phyloP scores from a whole-genome alignment of 306 rosid genomes.

The Acacia confusa region DNA sequence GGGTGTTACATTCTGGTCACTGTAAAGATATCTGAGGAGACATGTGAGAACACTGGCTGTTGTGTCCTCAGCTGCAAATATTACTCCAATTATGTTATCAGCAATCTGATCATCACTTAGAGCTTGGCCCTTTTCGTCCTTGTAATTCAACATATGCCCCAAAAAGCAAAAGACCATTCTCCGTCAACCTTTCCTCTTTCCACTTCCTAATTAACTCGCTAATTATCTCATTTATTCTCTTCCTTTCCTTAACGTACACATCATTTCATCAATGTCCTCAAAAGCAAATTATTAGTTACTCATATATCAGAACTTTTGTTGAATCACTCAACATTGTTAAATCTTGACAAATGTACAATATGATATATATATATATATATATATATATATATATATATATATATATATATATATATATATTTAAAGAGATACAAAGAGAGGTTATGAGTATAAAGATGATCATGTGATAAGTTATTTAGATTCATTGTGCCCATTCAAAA shows the following conservation, averaged over 20 bases:
- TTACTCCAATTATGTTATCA: conserved; percentile 85
- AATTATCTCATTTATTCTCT: conserved; percentile 61
- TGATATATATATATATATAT: no score
- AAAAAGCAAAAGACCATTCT: conserved; percentile 42
- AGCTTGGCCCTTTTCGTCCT: conserved; percentile 54
- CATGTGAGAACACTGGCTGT: conserved; percentile 88
- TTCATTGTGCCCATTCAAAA: no score
- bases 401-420: no score
- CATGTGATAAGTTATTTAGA: no score
- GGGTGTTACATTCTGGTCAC: no score
- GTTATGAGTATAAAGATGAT: no score
- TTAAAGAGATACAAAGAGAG: no score
- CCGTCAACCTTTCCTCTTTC: conserved; percentile 49
- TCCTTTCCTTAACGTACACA: conserved; percentile 54
- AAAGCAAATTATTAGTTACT: no score
- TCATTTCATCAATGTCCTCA: no score
- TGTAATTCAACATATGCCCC: conserved; percentile 62
- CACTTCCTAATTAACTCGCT: conserved; percentile 64
- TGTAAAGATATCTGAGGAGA: conserved; percentile 84
- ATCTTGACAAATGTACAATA: no score
- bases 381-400: no score
- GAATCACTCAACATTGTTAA: no score
- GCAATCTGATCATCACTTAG: conserved; percentile 66
- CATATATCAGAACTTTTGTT: conserved; percentile 26
- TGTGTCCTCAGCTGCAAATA: conserved; percentile 96